Evolutionary conservation across 148 eudicot genomes (phyloP), one percentile per base, ranked within the genome.

Genomic region (Heliosperma pusillum): DNA sequence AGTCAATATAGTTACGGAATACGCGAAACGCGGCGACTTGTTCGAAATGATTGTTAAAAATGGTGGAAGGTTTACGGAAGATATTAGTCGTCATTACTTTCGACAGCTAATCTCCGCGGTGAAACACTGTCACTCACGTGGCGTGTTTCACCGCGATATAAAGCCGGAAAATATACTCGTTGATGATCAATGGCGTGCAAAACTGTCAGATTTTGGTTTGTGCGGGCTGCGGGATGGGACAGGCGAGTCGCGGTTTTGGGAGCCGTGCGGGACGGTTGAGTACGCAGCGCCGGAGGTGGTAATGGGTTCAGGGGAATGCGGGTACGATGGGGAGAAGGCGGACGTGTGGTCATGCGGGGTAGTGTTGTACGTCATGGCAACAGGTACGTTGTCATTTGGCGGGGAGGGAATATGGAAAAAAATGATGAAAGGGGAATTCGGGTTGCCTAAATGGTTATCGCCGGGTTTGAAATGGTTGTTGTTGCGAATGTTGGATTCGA

Each of bases 311-410:
- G 89, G 86, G 36, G 85, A 66, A 61, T 36, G 74, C 10, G 96
- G 97, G 3, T 93, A 93, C 71, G 86, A 90, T 16, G 96, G 96
- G 2, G 88, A 87, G 5, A 88, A 85, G 78, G 85, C 85, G 5
- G 97, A 93, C 42, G 76, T 90, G 0, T 93, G 97, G 97, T 89
- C 96, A 1, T 93, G 97, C 53, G 97, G 97, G 17, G 79, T 93
- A n/a, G 85, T 93, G 7, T 79, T 93, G 33, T 93, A 71, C 50
- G 96, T 93, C 0, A 22, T 93, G 1, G 82, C 63, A n/a, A 88
- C 97, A 5, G 97, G 97, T 12, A 85, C 81, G 70, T 26, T 93
- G 30, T 96, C 97, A 40, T 90, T 93, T 44, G 81, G 86, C 20
- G 74, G 79, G 2, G 86, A 88, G 50, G 47, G 76, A 1, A 80